Conservation (phyloP, 331 rosid species). For the Cucumis variabilis region DNA sequence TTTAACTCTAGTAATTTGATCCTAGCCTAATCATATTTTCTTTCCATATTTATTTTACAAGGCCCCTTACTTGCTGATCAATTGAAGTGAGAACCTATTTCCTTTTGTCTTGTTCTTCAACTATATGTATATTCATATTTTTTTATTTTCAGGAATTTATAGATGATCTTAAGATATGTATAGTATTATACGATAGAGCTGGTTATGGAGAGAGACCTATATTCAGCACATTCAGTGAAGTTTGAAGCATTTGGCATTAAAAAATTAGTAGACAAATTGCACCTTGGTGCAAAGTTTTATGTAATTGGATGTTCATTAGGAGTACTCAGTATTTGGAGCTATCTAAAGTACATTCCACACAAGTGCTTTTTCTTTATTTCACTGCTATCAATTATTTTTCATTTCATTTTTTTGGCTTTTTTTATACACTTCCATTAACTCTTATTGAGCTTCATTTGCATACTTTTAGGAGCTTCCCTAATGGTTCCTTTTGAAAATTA, state of each 20-base stretch:
- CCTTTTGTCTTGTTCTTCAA: not conserved
- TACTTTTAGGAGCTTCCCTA: conserved; percentile 76
- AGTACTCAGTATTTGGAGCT: conserved; percentile 68
- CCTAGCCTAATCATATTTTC: not conserved
- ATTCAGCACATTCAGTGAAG: conserved; percentile 77
- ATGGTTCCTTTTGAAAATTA: conserved; percentile 72
- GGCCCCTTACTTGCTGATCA: not conserved
- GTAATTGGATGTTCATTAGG: conserved; percentile 77
- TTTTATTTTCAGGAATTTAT: conserved; percentile 55
- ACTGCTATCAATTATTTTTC: not conserved
- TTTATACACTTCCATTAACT: not conserved
- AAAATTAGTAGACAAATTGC: conserved; percentile 74
- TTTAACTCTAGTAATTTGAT: not conserved
- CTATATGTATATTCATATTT: not conserved
- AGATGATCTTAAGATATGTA: conserved; percentile 62
- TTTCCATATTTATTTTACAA: not conserved
- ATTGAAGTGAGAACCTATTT: not conserved
- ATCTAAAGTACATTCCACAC: conserved; percentile 80
- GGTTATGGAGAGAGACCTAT: conserved; percentile 94
- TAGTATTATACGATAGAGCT: conserved; percentile 72
- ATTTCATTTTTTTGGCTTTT: not conserved
- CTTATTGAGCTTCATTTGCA: conserved; percentile 40
- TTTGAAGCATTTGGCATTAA: conserved; percentile 83
- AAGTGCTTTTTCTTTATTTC: conserved; percentile 43
- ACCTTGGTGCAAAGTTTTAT: conserved; percentile 68